These are phyloP conservation scores for Vanrija pseudolonga DNA, from an alignment of 1,284 basidiomycete species.

Conservation along the genomic window DNA sequence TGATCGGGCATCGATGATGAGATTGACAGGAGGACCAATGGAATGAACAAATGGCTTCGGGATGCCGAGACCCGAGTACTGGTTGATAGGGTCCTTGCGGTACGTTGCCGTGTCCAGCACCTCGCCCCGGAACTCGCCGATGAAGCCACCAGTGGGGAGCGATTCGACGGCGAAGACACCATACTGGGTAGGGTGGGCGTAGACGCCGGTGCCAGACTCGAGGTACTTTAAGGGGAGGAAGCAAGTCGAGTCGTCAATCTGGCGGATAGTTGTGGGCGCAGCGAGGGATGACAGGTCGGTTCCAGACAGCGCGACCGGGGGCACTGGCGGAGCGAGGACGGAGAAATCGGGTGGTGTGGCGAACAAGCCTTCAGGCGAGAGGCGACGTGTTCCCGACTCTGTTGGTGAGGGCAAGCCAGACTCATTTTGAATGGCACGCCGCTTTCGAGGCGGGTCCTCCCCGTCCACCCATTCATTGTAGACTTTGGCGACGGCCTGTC, in stretches of 20 bases:
- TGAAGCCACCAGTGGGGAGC: conserved; percentile 28
- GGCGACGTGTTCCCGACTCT: conserved; percentile 33
- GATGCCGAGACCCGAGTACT: conserved; percentile 54
- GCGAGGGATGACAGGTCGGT: conserved; percentile 27
- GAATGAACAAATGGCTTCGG: conserved; percentile 70
- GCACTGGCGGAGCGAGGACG: conserved; percentile 47
- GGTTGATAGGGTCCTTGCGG: conserved; percentile 54
- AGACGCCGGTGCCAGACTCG: conserved; percentile 31
- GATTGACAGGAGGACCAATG: conserved; percentile 70
- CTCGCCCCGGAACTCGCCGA: conserved; percentile 47
- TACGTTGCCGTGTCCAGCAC: conserved; percentile 41
- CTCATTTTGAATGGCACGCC: conserved; percentile 22
- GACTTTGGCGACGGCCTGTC: conserved; percentile 31
- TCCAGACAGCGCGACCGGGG: conserved; percentile 41
- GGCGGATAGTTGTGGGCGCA: conserved; percentile 22
- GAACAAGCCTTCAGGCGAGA: conserved; percentile 33
- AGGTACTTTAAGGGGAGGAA: conserved; percentile 41
- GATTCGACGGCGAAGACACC: conserved; percentile 39
- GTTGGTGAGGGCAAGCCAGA: conserved; percentile 46
- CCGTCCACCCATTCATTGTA: conserved; percentile 42
- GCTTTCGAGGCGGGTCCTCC: conserved; percentile 21
- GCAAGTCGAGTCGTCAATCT: conserved; percentile 32
- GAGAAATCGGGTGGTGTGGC: conserved; percentile 49
- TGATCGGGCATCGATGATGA: conserved; percentile 77
- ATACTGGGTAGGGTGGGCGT: conserved; percentile 42